These are phyloP conservation scores for Apophysomyces elegans DNA, from an alignment of 371 early-diverging fungal species.

Conservation along the genomic window DNA sequence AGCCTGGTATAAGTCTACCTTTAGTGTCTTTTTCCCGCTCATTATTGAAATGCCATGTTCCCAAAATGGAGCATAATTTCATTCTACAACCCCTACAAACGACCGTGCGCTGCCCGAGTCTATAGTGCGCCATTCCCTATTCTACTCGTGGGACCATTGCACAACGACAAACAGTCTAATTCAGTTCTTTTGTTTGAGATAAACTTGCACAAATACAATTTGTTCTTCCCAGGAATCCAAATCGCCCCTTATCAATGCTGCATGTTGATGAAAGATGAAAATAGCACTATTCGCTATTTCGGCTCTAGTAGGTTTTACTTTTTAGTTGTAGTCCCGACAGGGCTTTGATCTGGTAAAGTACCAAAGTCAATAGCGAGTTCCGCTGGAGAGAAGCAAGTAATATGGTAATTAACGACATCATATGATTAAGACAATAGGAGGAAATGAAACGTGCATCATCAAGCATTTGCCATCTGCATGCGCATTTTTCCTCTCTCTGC, in stretches of 20 bases:
- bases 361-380: no score
- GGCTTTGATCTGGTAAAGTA: no score
- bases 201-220: background rate
- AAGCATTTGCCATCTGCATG: conserved; percentile 68
- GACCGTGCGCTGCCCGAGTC: conserved; percentile 63
- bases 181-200: background rate
- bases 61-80: conserved; percentile 43
- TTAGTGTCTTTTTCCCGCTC: no score
- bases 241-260: background rate
- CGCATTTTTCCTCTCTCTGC: conserved; percentile 56
- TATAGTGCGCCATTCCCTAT: conserved; percentile 61
- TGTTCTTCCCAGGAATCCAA: conserved; percentile 1
- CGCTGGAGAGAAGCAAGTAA: no score
- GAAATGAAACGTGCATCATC: conserved; percentile 34
- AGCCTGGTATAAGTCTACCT: conserved; percentile 36
- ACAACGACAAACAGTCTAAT: background rate
- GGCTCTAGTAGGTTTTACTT: no score
- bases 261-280: background rate
- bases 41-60: conserved; percentile 36
- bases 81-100: conserved; percentile 63
- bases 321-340: no score
- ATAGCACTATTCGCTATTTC: background rate
- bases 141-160: background rate
- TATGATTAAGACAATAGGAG: no score
- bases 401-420: no score